Evolutionary conservation across 2,329 filamentous ascomycete genomes (phyloP), one percentile per base, ranked within the genome.

Genomic region (Cordyceps javanica): DNA sequence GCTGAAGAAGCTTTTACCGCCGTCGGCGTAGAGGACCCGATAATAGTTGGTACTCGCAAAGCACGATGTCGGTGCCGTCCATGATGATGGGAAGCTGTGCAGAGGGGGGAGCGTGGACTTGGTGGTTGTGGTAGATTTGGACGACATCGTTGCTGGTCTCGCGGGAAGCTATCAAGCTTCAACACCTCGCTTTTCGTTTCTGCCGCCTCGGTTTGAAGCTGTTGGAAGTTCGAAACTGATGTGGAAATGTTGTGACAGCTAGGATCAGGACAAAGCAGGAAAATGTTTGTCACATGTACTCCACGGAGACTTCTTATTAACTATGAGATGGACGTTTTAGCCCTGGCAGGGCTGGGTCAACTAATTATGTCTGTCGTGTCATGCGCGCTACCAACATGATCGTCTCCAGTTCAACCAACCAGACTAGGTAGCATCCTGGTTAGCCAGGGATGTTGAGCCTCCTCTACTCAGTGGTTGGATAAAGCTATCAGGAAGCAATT

Each of bases 51-150:
- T 57, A 38, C 55, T 57, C 25, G 52, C 55, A 41, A 60, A 59
- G 36, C 60, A 61, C 36, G 55, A 59, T 30, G 56, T 46, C 10
- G 60, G 55, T 4, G 55, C 59, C 7, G 59, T 59, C 60, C 60
- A 61, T 23, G 59, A 26, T 8, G 59, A 56, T 19, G 59, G 46
- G 25, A 60, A 45, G 32, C 57, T 55, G 16, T 52, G 49, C 9
- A 57, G 53, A 28, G 53, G 23, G 1, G 41, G 53, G 13, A 48
- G 42, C 19, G 53, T 25, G 1, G 42, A 8, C 16, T 41, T 39
- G 23, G n/a, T 46, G 21, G 5, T 16, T 3, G 23, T 10, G 3
- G 42, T 48, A 10, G 42, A 38, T 41, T 34, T 39, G 14, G 53
- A 55, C 13, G 52, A 55, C 41, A 53, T 53, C 23, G 25, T 42